Evolutionary conservation across 208 protist species (phyloP).

Genomic region (Leishmania tarentolae): DNA sequence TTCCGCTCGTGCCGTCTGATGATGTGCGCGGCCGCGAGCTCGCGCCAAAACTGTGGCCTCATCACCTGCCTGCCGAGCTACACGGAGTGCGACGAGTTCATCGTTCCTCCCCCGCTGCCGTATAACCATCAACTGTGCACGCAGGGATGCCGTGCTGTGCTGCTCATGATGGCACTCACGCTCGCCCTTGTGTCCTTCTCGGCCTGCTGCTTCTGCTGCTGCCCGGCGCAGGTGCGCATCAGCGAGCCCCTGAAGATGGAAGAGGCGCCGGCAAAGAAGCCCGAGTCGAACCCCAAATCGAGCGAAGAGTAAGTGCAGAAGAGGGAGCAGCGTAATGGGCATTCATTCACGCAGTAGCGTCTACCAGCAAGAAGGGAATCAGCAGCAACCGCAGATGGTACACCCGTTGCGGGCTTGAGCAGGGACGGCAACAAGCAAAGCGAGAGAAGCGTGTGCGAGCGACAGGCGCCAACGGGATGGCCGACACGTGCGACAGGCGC

Average conservation of each 20-base stretch:
- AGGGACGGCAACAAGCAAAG: too few relatives aligned
- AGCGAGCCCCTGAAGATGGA: constrained; percentile 40
- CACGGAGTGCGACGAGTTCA: constrained; percentile 70
- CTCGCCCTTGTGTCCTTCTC: constrained; percentile 37
- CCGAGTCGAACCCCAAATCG: neutral
- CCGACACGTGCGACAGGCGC: too few relatives aligned
- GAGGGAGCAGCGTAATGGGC: neutral
- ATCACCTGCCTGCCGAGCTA: constrained; percentile 63
- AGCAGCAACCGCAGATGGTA: too few relatives aligned
- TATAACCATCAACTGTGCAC: constrained; percentile 56
- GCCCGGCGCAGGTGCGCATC: constrained; percentile 42
- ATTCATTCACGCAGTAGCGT: neutral
- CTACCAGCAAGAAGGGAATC: neutral
- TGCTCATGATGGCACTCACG: constrained; percentile 65
- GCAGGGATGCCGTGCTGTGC: constrained; percentile 52
- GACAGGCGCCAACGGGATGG: too few relatives aligned
- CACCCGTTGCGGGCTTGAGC: too few relatives aligned
- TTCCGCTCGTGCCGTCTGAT: constrained; percentile 44
- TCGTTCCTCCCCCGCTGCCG: constrained; percentile 50
- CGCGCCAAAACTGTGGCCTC: constrained; percentile 62
- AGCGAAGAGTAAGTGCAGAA: neutral
- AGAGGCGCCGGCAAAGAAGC: constrained; percentile 11
- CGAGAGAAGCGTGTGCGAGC: too few relatives aligned
- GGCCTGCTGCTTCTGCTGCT: constrained; percentile 48
- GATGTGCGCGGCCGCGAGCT: constrained; percentile 45